phyloP scores from a whole-genome alignment of 306 rosid genomes.

The Inga oerstediana region DNA sequence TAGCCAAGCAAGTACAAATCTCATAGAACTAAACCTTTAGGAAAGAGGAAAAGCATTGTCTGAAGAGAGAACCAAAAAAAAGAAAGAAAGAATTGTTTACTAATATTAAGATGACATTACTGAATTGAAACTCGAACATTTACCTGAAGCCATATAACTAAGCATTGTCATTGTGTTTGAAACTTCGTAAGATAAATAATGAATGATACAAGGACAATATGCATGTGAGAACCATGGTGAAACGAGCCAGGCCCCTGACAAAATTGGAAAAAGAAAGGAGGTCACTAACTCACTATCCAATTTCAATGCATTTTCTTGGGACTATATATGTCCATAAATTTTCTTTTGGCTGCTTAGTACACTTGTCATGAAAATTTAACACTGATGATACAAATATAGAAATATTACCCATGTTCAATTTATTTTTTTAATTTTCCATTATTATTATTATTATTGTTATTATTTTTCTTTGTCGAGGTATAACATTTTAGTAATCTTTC shows the following conservation, averaged over 20 bases:
- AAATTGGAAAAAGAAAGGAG: not conserved
- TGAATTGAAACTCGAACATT: not conserved
- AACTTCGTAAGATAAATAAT: not conserved
- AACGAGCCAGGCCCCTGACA: not conserved
- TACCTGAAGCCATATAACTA: not conserved
- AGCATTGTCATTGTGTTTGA: not conserved
- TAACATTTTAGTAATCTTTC: not conserved
- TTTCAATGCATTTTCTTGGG: not conserved
- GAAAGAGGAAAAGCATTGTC: not conserved
- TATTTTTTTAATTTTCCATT: not conserved
- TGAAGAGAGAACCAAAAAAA: not conserved
- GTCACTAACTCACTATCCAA: conserved; percentile 4
- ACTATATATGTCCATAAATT: not conserved
- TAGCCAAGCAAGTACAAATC: not conserved
- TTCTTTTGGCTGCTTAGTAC: not conserved
- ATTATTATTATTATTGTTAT: not conserved
- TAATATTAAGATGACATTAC: not conserved
- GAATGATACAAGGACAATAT: not conserved
- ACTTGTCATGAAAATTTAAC: not conserved
- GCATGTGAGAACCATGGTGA: conserved; percentile 1
- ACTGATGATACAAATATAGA: not conserved
- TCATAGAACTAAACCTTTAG: not conserved
- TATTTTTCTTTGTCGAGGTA: not conserved
- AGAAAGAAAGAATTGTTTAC: not conserved
- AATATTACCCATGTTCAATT: not conserved